Conservation (phyloP, 1,284 basidiomycete species). For the Thelephora terrestris region DNA sequence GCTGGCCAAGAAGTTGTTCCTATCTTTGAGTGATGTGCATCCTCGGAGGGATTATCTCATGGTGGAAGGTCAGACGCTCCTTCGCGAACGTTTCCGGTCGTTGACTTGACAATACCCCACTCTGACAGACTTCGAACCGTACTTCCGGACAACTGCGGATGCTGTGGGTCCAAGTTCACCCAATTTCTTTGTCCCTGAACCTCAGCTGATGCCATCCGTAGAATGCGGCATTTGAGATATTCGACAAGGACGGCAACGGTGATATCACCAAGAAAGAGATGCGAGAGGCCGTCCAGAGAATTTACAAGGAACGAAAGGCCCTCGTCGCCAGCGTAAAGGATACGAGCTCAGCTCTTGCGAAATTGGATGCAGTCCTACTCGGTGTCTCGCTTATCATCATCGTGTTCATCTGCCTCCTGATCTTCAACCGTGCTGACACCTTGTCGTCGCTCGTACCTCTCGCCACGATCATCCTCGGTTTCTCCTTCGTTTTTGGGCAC, state of each 20-base stretch:
- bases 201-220: slow-evolving; percentile 15
- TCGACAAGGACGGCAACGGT: slow-evolving; percentile 79
- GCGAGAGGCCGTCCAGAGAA: slow-evolving; percentile 76
- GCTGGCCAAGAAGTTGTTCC: slow-evolving; percentile 68
- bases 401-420: slow-evolving; percentile 67
- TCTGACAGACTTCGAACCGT: slow-evolving; percentile 59
- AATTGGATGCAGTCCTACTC: slow-evolving; percentile 67
- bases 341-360: slow-evolving; percentile 61
- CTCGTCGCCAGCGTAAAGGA: slow-evolving; percentile 69
- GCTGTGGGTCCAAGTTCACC: slow-evolving; percentile 37
- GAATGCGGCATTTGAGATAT: slow-evolving; percentile 65
- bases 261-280: slow-evolving; percentile 76
- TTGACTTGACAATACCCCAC: background rate
- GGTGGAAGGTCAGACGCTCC: slow-evolving; percentile 45
- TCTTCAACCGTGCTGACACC: slow-evolving; percentile 66
- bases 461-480: slow-evolving; percentile 71
- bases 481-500: slow-evolving; percentile 77
- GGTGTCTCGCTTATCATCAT: slow-evolving; percentile 49
- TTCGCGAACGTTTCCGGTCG: background rate
- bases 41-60: slow-evolving; percentile 50
- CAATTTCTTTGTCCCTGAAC: background rate
- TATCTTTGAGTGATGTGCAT: slow-evolving; percentile 48
- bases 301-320: slow-evolving; percentile 72
- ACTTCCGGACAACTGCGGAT: slow-evolving; percentile 63
- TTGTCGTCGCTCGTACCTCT: slow-evolving; percentile 73